Evolutionary conservation across 2,329 filamentous ascomycete species (phyloP), one percentile per base, ranked within the genome.

Genomic region (Cladosporium phlei): DNA sequence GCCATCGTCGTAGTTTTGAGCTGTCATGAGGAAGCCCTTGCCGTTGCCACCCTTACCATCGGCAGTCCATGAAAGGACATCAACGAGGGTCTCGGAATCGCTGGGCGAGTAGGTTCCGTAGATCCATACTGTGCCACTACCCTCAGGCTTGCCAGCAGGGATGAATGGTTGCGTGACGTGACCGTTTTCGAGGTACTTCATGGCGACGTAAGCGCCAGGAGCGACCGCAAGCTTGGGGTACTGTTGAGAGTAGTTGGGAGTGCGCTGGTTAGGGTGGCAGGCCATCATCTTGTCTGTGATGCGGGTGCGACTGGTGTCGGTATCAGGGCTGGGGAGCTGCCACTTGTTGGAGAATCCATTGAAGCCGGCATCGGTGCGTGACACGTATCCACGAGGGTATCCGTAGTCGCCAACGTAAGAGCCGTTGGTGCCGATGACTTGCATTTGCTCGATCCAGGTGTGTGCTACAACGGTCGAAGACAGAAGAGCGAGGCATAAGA

Each of bases 1-100:
- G 20, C 85, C 86, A 59, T 98, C 93, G 59, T 97, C 93, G 64
- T 82, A 98, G 70, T 86, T 82, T 56, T 88, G 82, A 1, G 80
- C 85, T 0, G 84, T 80, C 28, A 97, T 71, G 10, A 97, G 80
- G 32, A 74, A 73, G 24, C 93, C 93, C 30, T 85, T 80, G 38
- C 78, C 75, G 63, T 96, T 83, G 17, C 90, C 91, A 16, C 90
- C 89, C 5, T 78, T 85, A 51, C 90, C 90, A 47, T 88, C 82
- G 14, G 74, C 65, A 37, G 81, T 95, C 93, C 93, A 97, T 42
- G 83, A 73, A 54, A 95, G 81, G 25, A 96, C 83, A 47, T 71
- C 72, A 40, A 72, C 69, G 20, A 84, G 67, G 46, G 70, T 81
- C 60, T 88, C 80, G 42, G 77, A 70, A 4, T 64, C 58, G 25